Evolutionary conservation across 2,329 filamentous ascomycete species (phyloP).

Genomic region (Fusarium vanettenii): DNA sequence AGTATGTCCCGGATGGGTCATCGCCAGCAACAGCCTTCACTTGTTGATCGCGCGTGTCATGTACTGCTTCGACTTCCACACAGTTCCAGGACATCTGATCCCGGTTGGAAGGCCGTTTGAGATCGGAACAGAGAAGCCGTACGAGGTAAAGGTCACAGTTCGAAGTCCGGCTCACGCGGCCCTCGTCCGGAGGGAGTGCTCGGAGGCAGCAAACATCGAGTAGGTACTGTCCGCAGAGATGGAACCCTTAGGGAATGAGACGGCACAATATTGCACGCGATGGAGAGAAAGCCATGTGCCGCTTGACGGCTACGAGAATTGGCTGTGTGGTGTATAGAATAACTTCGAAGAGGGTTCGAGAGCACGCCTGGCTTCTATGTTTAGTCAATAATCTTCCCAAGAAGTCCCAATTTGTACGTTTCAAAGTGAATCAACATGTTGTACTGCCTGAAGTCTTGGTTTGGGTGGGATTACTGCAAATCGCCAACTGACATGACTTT

Average conservation of each 20-base stretch:
- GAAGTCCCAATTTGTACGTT: too few relatives aligned
- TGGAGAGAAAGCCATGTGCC: not conserved
- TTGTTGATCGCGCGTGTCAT: not conserved
- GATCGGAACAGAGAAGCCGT: not conserved
- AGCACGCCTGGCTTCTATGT: too few relatives aligned
- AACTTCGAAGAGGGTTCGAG: not conserved
- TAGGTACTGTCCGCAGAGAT: not conserved
- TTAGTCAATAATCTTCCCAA: too few relatives aligned
- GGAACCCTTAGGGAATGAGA: not conserved
- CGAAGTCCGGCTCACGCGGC: not conserved
- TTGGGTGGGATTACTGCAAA: too few relatives aligned
- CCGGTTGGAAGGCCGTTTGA: not conserved
- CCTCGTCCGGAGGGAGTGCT: not conserved
- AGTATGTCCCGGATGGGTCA: not conserved
- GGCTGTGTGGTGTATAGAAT: not conserved
- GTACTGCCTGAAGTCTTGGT: too few relatives aligned
- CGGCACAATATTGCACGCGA: not conserved
- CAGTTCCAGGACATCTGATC: not conserved
- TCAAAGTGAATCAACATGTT: too few relatives aligned
- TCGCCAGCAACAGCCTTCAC: not conserved
- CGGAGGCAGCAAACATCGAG: conserved; percentile 1
- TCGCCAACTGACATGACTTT: too few relatives aligned
- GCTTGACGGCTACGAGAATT: not conserved
- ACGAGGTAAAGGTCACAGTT: not conserved
- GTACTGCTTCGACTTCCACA: not conserved